These are phyloP conservation scores for Hyaloscypha hepaticicola DNA, from an alignment of 495 filamentous ascomycete genomes.

Conservation along the genomic window DNA sequence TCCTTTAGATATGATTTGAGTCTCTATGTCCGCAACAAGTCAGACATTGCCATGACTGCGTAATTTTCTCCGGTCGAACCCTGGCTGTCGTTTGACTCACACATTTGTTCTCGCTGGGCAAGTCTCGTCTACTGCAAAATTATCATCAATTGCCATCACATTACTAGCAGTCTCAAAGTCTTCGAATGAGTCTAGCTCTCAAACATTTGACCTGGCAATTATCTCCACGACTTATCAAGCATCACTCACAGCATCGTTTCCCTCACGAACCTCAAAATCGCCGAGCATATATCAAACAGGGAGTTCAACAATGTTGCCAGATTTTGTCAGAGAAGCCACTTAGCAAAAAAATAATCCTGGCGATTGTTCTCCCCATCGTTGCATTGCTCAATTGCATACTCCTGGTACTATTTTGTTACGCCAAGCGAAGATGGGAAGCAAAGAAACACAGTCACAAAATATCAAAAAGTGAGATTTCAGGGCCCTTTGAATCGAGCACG, in stretches of 20 bases:
- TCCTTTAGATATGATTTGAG: conserved; percentile 65
- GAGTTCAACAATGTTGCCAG: background rate
- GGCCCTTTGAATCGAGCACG: conserved; percentile 9
- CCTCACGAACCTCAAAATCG: conserved; percentile 9
- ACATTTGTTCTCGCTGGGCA: conserved; percentile 60
- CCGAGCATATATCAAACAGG: conserved; percentile 13
- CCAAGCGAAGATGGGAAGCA: conserved; percentile 4
- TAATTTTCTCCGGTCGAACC: conserved; percentile 48
- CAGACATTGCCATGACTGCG: conserved; percentile 54
- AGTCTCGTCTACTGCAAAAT: conserved; percentile 51
- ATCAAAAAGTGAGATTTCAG: conserved; percentile 21
- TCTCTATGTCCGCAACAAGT: conserved; percentile 49
- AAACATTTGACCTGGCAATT: conserved; percentile 53
- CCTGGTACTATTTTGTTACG: conserved; percentile 13
- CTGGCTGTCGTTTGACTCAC: conserved; percentile 68
- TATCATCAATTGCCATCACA: conserved; percentile 45
- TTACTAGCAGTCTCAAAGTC: conserved; percentile 50
- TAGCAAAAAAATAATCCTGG: conserved; percentile 8
- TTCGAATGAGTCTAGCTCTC: conserved; percentile 41
- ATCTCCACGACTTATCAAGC: conserved; percentile 25
- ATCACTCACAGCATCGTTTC: conserved; percentile 12
- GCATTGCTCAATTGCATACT: conserved; percentile 6
- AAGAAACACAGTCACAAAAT: background rate
- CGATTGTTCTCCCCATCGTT: conserved; percentile 19
- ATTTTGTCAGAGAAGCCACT: background rate